A percentile compares a stretch with the other conserved stretches of the same genome.
Evolutionary conservation across 1,139 yeast species (phyloP).

Genomic region (Geotrichum candidum): DNA sequence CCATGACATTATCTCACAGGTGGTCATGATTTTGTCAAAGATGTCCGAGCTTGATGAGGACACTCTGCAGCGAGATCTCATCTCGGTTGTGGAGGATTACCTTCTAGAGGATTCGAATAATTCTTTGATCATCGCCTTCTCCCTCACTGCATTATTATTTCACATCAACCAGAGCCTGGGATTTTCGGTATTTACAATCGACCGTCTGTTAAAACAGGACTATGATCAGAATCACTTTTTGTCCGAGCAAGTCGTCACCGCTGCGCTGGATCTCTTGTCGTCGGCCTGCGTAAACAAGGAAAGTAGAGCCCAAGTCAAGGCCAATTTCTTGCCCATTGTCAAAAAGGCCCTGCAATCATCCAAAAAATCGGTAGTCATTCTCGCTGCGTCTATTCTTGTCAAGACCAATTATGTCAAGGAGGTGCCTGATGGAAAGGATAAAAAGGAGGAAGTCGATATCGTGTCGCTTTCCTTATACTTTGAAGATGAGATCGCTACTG

Average conservation of each 20-base stretch:
- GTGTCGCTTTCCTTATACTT: slow-evolving; percentile 30
- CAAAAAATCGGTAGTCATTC: slow-evolving; percentile 25
- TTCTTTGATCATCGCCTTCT: slow-evolving; percentile 44
- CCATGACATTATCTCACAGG: slow-evolving; percentile 18
- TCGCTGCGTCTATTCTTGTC: slow-evolving; percentile 35
- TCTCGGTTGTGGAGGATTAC: slow-evolving; percentile 21
- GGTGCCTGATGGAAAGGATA: slow-evolving; percentile 12
- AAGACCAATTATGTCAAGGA: slow-evolving; percentile 26
- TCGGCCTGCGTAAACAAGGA: slow-evolving; percentile 34
- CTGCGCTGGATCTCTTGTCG: slow-evolving; percentile 33
- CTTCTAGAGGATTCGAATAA: slow-evolving; percentile 19
- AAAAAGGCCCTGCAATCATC: slow-evolving; percentile 25
- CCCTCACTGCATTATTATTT: slow-evolving; percentile 59
- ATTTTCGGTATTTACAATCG: slow-evolving; percentile 17
- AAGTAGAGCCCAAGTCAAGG: slow-evolving; percentile 29
- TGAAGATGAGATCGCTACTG: slow-evolving; percentile 27
- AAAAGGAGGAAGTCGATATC: slow-evolving; percentile 24
- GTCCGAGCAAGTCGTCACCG: slow-evolving; percentile 25
- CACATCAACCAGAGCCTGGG: slow-evolving; percentile 43
- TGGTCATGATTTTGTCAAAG: slow-evolving; percentile 23
- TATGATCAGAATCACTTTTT: slow-evolving; percentile 21
- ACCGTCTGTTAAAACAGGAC: slow-evolving; percentile 18
- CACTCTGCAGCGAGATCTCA: slow-evolving; percentile 15
- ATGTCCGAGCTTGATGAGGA: slow-evolving; percentile 20
- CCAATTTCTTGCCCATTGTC: slow-evolving; percentile 28